Percentiles rank a stretch among this genome's conserved stretches.
phyloP scores from a whole-genome alignment of 495 filamentous ascomycete species.

The Hypoxylon intermedium region DNA sequence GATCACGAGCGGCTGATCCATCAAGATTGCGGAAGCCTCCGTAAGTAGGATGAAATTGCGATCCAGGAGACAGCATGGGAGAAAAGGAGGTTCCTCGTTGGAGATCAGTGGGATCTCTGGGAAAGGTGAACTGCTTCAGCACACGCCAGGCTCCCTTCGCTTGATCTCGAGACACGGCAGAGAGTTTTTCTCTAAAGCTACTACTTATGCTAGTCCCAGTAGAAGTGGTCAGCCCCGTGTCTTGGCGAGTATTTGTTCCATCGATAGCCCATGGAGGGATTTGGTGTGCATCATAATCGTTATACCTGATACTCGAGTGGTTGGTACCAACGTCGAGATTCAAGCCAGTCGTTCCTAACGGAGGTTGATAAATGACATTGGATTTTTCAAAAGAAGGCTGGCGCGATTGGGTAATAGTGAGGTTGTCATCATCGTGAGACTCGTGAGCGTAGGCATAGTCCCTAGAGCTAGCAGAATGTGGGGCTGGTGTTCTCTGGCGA shows the following conservation, averaged over 20 bases:
- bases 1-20: constrained; percentile 8
- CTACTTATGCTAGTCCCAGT: constrained; percentile 41
- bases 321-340: constrained; percentile 1
- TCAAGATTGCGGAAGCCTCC: neutral
- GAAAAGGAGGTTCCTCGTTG: constrained; percentile 24
- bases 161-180: constrained; percentile 30
- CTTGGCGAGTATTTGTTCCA: constrained; percentile 27
- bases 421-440: constrained; percentile 16
- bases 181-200: constrained; percentile 38
- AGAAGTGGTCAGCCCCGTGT: constrained; percentile 39
- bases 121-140: constrained; percentile 44
- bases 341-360: neutral
- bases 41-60: constrained; percentile 7
- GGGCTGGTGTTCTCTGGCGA: constrained; percentile 13
- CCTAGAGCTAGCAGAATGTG: neutral
- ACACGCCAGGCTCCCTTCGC: constrained; percentile 37
- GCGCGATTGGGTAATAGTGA: constrained; percentile 31
- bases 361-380: neutral
- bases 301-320: neutral
- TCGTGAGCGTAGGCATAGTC: neutral
- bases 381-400: constrained; percentile 31
- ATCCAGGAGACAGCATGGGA: constrained; percentile 19
- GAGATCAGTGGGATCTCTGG: constrained; percentile 23
- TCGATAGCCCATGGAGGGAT: constrained; percentile 9
- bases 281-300: constrained; percentile 5